phyloP scores from a whole-genome alignment of 2,329 filamentous ascomycete genomes.

The Aspergillus bombycis region DNA sequence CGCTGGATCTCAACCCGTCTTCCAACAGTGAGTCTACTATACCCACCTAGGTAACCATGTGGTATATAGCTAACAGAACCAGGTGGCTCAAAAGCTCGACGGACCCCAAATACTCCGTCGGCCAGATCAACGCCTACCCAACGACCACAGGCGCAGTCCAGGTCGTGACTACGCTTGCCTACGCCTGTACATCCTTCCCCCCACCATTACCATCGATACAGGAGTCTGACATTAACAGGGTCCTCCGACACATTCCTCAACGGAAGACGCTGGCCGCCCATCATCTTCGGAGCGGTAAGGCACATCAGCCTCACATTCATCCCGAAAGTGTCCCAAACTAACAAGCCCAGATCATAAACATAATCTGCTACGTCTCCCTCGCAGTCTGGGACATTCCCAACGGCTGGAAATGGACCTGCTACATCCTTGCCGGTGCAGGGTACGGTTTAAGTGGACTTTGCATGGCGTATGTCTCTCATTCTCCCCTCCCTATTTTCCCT shows the following conservation, averaged over 20 bases:
- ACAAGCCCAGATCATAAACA: conserved; percentile 37
- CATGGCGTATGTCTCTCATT: conserved; percentile 48
- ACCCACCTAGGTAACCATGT: rapidly evolving
- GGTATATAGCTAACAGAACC: background rate
- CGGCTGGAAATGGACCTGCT: conserved; percentile 67
- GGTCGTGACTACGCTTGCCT: conserved; percentile 62
- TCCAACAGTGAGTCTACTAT: conserved; percentile 47
- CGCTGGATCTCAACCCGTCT: conserved; percentile 57
- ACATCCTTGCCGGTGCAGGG: conserved; percentile 55
- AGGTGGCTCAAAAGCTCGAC: conserved; percentile 39
- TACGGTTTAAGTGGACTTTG: conserved; percentile 53
- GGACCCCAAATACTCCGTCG: conserved; percentile 48
- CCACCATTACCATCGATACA: too few relatives aligned
- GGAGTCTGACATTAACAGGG: conserved; percentile 38
- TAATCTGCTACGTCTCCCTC: conserved; percentile 49
- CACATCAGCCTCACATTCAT: conserved; percentile 12
- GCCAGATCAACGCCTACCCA: conserved; percentile 57
- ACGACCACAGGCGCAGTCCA: conserved; percentile 62
- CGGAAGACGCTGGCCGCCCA: conserved; percentile 66
- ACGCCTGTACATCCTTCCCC: conserved; percentile 52
- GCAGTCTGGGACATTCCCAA: conserved; percentile 54
- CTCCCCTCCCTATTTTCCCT: background rate
- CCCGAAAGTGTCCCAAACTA: background rate
- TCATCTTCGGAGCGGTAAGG: conserved; percentile 58
- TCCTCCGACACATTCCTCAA: conserved; percentile 63